Percentiles rank a stretch among this genome's conserved stretches.
These are phyloP conservation scores for Leccinum ochraceum DNA, from an alignment of 768 basidiomycete genomes.

Conservation along the genomic window DNA sequence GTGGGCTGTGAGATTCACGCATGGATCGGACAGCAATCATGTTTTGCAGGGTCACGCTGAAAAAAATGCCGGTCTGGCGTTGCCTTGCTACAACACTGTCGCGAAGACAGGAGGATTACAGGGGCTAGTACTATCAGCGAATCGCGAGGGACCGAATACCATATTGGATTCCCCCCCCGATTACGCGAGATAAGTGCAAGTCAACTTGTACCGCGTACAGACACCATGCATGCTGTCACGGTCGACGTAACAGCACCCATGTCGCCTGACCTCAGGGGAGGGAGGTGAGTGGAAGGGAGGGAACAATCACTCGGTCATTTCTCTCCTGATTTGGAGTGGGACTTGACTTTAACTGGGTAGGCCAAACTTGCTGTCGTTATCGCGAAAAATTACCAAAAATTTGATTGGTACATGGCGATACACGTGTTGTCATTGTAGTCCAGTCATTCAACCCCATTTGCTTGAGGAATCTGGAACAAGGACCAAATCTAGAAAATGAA, in stretches of 20 bases:
- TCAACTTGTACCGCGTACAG: background rate
- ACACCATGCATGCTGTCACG: slow-evolving; percentile 20
- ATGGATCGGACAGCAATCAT: background rate
- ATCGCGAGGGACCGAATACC: slow-evolving; percentile 17
- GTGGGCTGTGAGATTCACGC: slow-evolving; percentile 18
- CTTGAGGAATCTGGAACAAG: slow-evolving; percentile 19
- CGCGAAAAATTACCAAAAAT: slow-evolving; percentile 2
- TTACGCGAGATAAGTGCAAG: slow-evolving; percentile 23
- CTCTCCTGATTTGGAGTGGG: slow-evolving; percentile 19
- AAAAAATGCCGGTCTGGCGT: slow-evolving; percentile 4
- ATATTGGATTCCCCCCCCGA: slow-evolving; percentile 15
- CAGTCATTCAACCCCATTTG: slow-evolving; percentile 10
- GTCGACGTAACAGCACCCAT: slow-evolving; percentile 26
- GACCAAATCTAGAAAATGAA: slow-evolving; percentile 25
- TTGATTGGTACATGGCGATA: slow-evolving; percentile 19
- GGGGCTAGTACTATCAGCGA: slow-evolving; percentile 5
- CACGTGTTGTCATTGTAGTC: slow-evolving; percentile 23
- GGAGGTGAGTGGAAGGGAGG: slow-evolving; percentile 3
- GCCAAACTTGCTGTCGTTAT: slow-evolving; percentile 10
- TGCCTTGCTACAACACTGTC: slow-evolving; percentile 10
- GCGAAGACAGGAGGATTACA: slow-evolving; percentile 1
- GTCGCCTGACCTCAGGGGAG: background rate
- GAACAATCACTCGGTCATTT: slow-evolving; percentile 16
- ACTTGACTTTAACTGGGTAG: slow-evolving; percentile 10
- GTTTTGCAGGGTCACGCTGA: background rate